Base-by-base conservation (phyloP, 345 rosid species). In the Salix viminalis region DNA sequence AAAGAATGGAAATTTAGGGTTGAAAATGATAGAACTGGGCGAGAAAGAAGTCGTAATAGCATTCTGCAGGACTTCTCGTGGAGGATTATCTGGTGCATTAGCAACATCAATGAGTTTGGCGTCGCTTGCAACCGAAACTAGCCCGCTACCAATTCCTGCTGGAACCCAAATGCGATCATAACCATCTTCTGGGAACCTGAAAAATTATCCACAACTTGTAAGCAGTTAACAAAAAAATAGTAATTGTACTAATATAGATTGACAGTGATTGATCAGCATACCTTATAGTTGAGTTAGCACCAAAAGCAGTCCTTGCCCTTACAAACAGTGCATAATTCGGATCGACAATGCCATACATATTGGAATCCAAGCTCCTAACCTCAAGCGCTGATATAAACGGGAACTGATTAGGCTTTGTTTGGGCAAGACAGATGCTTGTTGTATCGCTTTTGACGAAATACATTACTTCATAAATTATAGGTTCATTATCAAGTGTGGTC, bases 121-220 rank as follows among this genome's bases (percentile, higher is more conserved):
- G 62, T 65, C 76, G 32, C 67, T 82, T 7, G 75, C 14, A 5
- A 85, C 84, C 13, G 19, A 32, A 4, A 56, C 60, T 42, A 75
- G 30, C 36, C 74, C 84, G 5, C 36, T 65, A 19, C 65, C 65
- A 2, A 11, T 42, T 16, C 18, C 18, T 2, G 68, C 84, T 10
- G 88, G 84, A 75, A 21, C 39, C 88, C 91, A 88, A 5, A 86
- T 66, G 64, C 91, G 76, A 68, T 84, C 85, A 16, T 85, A 88
- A 5, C 0, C 0, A 79, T 88, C 90, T 13, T 36, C 67, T 2
- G 46, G 24, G 54, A 1, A 75, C 76, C 86, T 81, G 64, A 37
- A 14, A 71, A 80, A 23, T 3, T 65, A 37, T 67, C 42, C 16
- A 67, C 1, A 19, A 16, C 4, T 7, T 32, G 44, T 36, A 19